Evolutionary conservation across 164 flowering plant species (phyloP).

Genomic region (Stephania yunnanensis): DNA sequence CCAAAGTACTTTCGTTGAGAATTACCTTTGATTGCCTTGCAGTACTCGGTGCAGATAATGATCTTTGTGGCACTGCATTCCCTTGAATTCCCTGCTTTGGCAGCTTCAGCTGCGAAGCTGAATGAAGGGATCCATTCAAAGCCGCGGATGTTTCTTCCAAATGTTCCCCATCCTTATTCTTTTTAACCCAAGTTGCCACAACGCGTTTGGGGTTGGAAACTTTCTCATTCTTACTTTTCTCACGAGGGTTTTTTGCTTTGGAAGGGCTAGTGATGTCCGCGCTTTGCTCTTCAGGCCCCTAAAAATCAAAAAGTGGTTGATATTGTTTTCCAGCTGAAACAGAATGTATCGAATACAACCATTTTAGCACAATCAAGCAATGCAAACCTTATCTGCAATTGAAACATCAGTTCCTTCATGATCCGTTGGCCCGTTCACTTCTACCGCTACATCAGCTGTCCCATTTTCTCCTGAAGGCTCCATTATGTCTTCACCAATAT

Average conservation of each 20-base stretch:
- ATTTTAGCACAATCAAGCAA: not conserved
- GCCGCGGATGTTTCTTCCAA: constrained; percentile 21
- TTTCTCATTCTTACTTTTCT: constrained; percentile 43
- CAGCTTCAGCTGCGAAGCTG: constrained; percentile 31
- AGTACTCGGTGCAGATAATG: constrained; percentile 19
- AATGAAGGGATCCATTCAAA: constrained; percentile 38
- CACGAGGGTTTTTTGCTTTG: constrained; percentile 29
- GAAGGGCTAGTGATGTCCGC: constrained; percentile 18
- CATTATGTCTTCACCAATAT: constrained; percentile 14
- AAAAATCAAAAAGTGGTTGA: constrained; percentile 1
- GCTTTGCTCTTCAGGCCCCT: constrained; percentile 40
- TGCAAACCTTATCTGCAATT: constrained; percentile 29
- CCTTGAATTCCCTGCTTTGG: constrained; percentile 26
- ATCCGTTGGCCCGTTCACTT: constrained; percentile 17
- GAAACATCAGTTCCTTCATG: constrained; percentile 26
- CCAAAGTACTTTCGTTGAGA: not conserved
- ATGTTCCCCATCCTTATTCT: constrained; percentile 38
- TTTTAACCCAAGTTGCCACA: constrained; percentile 27
- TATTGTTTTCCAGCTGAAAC: not conserved
- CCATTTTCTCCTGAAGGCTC: constrained; percentile 22
- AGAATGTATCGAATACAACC: not conserved
- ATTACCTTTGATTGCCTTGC: constrained; percentile 18
- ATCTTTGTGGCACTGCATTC: constrained; percentile 20
- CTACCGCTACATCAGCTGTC: constrained; percentile 14
- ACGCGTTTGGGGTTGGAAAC: constrained; percentile 24